phyloP scores from a whole-genome alignment of 2,329 filamentous ascomycete species.

The Colletotrichum eremochloae region DNA sequence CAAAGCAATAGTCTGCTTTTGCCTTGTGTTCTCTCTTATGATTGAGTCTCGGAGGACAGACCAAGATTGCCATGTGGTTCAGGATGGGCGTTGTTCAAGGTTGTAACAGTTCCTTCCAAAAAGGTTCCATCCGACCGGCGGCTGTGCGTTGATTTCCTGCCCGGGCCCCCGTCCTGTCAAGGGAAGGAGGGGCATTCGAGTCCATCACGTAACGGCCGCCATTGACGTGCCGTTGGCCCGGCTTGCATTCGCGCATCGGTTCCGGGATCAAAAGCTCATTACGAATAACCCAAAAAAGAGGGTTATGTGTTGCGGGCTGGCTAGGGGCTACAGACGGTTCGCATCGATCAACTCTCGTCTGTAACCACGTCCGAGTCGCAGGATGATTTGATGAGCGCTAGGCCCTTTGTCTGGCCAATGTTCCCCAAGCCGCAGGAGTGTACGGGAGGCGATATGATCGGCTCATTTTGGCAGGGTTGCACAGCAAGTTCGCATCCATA shows the following conservation, averaged over 20 bases:
- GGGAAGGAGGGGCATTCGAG: neutral
- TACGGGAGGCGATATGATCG: slow-evolving; percentile 12
- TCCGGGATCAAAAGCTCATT: slow-evolving; percentile 14
- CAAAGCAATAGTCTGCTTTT: slow-evolving; percentile 5
- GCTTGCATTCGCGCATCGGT: slow-evolving; percentile 15
- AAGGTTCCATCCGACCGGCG: slow-evolving; percentile 37
- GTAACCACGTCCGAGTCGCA: slow-evolving; percentile 7
- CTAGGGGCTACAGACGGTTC: neutral
- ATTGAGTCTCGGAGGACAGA: slow-evolving; percentile 26
- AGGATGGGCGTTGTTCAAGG: slow-evolving; percentile 25
- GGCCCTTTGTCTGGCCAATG: neutral
- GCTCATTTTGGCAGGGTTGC: slow-evolving; percentile 33
- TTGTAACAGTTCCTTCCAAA: slow-evolving; percentile 41
- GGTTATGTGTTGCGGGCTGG: slow-evolving; percentile 7
- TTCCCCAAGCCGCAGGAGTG: neutral
- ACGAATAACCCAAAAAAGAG: neutral
- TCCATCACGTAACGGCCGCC: slow-evolving; percentile 2
- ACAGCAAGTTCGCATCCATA: slow-evolving; percentile 9
- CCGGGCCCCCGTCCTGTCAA: slow-evolving; percentile 19
- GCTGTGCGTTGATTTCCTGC: slow-evolving; percentile 14
- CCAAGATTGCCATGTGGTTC: slow-evolving; percentile 40
- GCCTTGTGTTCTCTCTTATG: slow-evolving; percentile 3
- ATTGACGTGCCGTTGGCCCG: slow-evolving; percentile 6
- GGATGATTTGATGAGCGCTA: slow-evolving; percentile 21
- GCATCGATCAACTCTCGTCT: neutral